A percentile compares a stretch with the other conserved stretches of the same genome.
Evolutionary conservation across 2,329 filamentous ascomycete species (phyloP).

Genomic region (Teratosphaeria gauchensis): DNA sequence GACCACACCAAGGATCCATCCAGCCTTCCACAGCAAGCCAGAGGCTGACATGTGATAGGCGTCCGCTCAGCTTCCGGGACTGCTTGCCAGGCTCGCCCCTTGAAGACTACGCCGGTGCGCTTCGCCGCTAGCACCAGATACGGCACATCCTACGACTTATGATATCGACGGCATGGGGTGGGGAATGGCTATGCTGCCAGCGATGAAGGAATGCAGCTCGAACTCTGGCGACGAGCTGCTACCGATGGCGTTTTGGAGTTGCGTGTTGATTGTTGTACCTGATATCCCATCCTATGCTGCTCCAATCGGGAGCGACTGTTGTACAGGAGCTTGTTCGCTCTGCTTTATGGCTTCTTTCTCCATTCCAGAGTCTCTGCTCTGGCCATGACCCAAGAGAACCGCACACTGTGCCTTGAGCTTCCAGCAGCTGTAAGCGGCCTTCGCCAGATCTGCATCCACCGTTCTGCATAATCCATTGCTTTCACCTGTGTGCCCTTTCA

Average conservation of each 20-base stretch:
- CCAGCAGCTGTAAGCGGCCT: not conserved
- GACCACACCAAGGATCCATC: not conserved
- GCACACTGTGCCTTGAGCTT: too few relatives aligned
- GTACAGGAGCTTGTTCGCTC: not conserved
- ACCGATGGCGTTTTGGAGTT: not conserved
- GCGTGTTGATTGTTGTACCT: not conserved
- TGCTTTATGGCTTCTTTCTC: not conserved
- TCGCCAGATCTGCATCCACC: not conserved
- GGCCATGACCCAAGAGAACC: too few relatives aligned
- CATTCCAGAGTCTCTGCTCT: not conserved
- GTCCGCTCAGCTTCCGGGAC: conserved; percentile 27
- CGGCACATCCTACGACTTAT: not conserved
- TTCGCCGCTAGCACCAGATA: conserved; percentile 5
- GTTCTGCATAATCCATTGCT: not conserved
- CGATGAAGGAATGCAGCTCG: not conserved
- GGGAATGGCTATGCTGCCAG: not conserved
- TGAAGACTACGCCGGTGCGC: conserved; percentile 24
- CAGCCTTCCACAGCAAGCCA: not conserved
- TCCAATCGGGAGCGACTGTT: not conserved
- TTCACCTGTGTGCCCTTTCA: conserved; percentile 11
- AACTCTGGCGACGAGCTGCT: not conserved
- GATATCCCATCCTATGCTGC: not conserved
- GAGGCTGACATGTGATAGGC: conserved; percentile 11
- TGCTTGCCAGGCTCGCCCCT: conserved; percentile 25
- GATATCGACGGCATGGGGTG: not conserved